A percentile compares a stretch with the other conserved stretches of the same genome.
phyloP scores from a whole-genome alignment of 805 yeast genomes.

The Ogataea haglerorum region DNA sequence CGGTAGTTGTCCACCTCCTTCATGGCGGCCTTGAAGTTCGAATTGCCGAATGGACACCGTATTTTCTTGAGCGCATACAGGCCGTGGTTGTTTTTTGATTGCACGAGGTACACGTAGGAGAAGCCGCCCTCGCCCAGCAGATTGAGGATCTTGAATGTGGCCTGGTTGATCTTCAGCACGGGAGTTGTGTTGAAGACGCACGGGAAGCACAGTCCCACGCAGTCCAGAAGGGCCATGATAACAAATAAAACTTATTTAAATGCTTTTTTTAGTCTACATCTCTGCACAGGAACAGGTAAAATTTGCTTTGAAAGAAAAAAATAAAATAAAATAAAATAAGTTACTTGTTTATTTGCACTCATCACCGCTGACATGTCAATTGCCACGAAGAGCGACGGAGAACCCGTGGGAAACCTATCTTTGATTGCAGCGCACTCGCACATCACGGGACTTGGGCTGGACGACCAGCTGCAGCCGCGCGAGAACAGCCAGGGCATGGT shows the following conservation, averaged over 20 bases:
- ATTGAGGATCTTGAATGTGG: slow-evolving; percentile 57
- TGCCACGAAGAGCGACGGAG: slow-evolving; percentile 18
- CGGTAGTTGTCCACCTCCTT: slow-evolving; percentile 74
- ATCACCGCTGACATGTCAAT: slow-evolving; percentile 17
- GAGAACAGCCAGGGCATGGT: slow-evolving; percentile 85
- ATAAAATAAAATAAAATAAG: no score
- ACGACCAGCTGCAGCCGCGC: slow-evolving; percentile 83
- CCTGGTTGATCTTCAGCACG: slow-evolving; percentile 56
- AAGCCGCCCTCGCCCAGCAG: slow-evolving; percentile 91
- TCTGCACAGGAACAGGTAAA: slow-evolving; percentile 9
- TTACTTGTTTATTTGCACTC: slow-evolving; percentile 4
- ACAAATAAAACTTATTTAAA: background rate
- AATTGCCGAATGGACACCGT: slow-evolving; percentile 82
- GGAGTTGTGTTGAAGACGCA: slow-evolving; percentile 47
- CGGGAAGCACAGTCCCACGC: slow-evolving; percentile 37
- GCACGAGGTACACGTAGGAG: slow-evolving; percentile 80
- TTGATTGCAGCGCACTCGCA: slow-evolving; percentile 88
- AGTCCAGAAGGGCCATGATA: slow-evolving; percentile 15
- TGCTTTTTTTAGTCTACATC: slow-evolving; percentile 6
- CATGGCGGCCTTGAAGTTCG: slow-evolving; percentile 69
- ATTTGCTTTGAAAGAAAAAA: slow-evolving; percentile 7
- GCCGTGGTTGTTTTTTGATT: slow-evolving; percentile 42
- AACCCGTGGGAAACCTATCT: slow-evolving; percentile 22
- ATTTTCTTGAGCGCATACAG: slow-evolving; percentile 79
- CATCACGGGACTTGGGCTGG: slow-evolving; percentile 90